Evolutionary conservation across 371 early-diverging fungal species (phyloP).

Genomic region (Fennellomyces sp.): DNA sequence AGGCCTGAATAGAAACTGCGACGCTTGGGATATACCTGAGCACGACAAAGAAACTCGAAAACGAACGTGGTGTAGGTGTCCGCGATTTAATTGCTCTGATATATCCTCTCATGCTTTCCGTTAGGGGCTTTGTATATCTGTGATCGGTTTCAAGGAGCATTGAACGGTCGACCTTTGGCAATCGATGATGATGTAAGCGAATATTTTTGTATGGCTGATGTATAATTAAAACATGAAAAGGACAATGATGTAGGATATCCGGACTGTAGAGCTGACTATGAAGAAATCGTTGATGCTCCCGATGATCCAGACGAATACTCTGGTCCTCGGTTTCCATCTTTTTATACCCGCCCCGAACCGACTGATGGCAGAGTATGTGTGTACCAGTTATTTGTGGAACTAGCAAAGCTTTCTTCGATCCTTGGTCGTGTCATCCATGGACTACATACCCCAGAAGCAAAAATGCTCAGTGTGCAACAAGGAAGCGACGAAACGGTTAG

Average conservation of each 20-base stretch:
- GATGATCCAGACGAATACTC: conserved; percentile 18
- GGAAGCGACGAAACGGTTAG: conserved; percentile 48
- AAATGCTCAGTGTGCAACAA: conserved; percentile 34
- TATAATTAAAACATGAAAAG: neutral
- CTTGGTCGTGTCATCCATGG: conserved; percentile 46
- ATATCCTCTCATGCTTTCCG: neutral
- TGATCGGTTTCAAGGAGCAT: conserved; percentile 47
- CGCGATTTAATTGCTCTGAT: neutral
- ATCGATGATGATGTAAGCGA: conserved; percentile 43
- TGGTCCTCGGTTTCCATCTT: conserved; percentile 38
- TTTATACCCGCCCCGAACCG: conserved; percentile 26
- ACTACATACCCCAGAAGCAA: conserved; percentile 47
- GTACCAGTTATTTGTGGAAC: conserved; percentile 44
- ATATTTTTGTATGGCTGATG: neutral
- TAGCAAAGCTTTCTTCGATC: conserved; percentile 47
- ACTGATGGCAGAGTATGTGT: conserved; percentile 30
- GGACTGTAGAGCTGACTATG: conserved; percentile 35
- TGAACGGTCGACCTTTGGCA: conserved; percentile 42
- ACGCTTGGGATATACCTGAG: conserved; percentile 48
- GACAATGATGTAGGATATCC: conserved; percentile 49
- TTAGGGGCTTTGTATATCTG: conserved; percentile 37
- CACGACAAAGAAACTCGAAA: conserved; percentile 46
- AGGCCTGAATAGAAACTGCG: conserved; percentile 44
- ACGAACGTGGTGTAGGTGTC: conserved; percentile 40
- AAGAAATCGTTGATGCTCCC: conserved; percentile 42